A percentile compares a stretch with the other conserved stretches of the same genome.
Conservation (phyloP, 176 grass and related monocot species). For the Secale cereale region DNA sequence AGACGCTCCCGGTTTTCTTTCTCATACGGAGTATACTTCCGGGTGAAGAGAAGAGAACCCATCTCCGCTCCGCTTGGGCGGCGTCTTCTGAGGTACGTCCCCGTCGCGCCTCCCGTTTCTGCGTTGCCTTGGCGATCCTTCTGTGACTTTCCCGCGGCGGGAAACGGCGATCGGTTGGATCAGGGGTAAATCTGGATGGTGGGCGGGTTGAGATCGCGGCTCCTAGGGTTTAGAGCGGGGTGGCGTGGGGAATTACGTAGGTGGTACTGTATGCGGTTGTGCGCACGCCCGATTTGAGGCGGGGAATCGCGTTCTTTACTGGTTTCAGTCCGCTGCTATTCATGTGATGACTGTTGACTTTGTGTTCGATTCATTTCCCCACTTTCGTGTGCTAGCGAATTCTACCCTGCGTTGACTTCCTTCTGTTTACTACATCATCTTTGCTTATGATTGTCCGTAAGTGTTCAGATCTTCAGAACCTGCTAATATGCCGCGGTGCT, state of each 20-base stretch:
- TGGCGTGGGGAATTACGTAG: neutral
- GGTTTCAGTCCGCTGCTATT: neutral
- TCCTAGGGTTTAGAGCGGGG: too few relatives aligned
- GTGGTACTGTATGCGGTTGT: too few relatives aligned
- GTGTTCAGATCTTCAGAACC: neutral
- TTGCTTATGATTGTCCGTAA: neutral
- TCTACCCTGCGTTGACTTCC: neutral
- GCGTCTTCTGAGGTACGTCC: neutral
- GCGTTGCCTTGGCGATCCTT: neutral
- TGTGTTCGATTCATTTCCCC: neutral
- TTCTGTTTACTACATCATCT: neutral
- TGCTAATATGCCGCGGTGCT: neutral
- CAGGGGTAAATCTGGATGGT: constrained; percentile 13
- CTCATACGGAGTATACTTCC: too few relatives aligned
- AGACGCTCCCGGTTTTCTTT: neutral
- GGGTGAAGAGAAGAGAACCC: neutral
- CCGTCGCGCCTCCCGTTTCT: neutral
- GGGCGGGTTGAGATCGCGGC: neutral
- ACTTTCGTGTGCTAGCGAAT: neutral
- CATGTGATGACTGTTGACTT: neutral
- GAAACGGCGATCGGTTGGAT: neutral
- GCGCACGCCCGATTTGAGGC: neutral
- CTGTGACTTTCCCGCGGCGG: neutral
- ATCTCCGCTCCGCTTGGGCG: neutral
- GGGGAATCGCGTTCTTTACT: neutral